Evolutionary conservation across 371 early-diverging fungal species (phyloP).

Genomic region (Nematocida sp.): DNA sequence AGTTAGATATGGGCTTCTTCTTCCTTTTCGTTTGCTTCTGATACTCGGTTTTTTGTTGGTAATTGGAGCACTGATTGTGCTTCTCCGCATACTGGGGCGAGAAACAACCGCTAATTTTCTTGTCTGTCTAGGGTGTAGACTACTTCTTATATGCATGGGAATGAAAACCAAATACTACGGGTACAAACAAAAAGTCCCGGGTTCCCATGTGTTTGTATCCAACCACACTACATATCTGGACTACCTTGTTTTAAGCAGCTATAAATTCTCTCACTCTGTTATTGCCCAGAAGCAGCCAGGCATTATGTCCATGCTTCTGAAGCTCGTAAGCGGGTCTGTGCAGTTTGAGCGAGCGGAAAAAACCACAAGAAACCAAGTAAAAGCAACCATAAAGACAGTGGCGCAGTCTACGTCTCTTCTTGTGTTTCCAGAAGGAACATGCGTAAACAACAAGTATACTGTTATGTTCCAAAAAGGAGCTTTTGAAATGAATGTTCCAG

Average conservation of each 20-base stretch:
- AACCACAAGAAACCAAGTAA: constrained; percentile 69
- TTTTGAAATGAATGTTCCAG: constrained; percentile 72
- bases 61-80: neutral
- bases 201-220: constrained; percentile 72
- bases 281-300: constrained; percentile 72
- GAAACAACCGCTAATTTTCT: neutral
- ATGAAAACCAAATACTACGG: constrained; percentile 69
- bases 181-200: constrained; percentile 68
- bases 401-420: constrained; percentile 69
- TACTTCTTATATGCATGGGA: constrained; percentile 51
- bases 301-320: constrained; percentile 71
- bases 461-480: constrained; percentile 80
- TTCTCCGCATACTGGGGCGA: neutral
- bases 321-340: constrained; percentile 71
- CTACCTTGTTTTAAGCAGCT: constrained; percentile 72
- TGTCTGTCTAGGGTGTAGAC: constrained; percentile 28
- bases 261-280: constrained; percentile 73
- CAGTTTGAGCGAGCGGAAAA: constrained; percentile 73
- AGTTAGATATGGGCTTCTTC: constrained; percentile 18
- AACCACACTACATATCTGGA: constrained; percentile 79
- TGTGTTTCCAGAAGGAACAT: constrained; percentile 81
- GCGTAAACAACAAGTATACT: constrained; percentile 76
- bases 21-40: constrained; percentile 18
- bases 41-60: constrained; percentile 8
- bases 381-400: constrained; percentile 68